Evolutionary conservation across 2,329 filamentous ascomycete genomes (phyloP).

Genomic region (Ophiocordyceps polyrhachis-furcata): DNA sequence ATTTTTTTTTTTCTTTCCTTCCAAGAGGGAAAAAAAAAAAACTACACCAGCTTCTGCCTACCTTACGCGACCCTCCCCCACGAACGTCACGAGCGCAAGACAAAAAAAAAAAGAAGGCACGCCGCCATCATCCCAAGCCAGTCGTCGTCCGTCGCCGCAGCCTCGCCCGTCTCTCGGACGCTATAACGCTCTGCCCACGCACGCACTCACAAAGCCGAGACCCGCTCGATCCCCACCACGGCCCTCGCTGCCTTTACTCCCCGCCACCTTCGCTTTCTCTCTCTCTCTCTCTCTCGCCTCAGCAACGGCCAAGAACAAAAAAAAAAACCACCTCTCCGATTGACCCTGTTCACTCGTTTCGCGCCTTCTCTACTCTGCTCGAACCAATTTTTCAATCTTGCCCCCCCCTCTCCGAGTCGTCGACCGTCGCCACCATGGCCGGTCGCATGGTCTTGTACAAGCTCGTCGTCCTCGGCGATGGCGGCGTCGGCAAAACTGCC

Average conservation of each 20-base stretch:
- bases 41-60: no score
- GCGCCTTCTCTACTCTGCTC: background rate
- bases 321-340: background rate
- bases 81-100: background rate
- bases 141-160: background rate
- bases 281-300: background rate
- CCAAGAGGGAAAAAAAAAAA: background rate
- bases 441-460: conserved; percentile 94
- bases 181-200: background rate
- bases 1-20: no score
- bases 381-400: background rate
- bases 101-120: background rate
- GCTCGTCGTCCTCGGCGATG: conserved; percentile 85
- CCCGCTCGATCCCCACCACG: background rate
- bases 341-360: background rate
- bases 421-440: conserved; percentile 38
- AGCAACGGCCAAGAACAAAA: no score
- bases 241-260: background rate
- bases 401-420: no score
- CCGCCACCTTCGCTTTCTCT: background rate
- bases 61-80: no score
- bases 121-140: background rate
- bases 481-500: conserved; percentile 86
- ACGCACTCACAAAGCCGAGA: background rate
- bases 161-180: background rate